A percentile compares a stretch with the other conserved stretches of the same genome.
phyloP scores from a whole-genome alignment of 352 stramenopile genomes.

The Globisporangium spinosum region DNA sequence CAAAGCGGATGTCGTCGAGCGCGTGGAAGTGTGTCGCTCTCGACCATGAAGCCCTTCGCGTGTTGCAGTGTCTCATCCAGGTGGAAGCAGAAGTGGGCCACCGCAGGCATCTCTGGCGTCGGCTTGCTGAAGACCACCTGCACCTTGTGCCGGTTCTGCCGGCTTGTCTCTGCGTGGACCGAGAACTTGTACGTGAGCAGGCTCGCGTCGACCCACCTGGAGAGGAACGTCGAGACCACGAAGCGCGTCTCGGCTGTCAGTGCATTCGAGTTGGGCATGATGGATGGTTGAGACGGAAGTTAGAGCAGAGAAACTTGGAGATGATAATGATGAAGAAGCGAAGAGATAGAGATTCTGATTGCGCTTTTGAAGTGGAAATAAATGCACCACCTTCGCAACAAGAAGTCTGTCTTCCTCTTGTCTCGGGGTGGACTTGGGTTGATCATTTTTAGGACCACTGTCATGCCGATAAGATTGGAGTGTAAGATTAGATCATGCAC shows the following conservation, averaged over 20 bases:
- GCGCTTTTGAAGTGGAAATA: too few species aligned
- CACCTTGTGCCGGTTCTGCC: constrained; percentile 37
- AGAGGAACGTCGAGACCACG: constrained; percentile 41
- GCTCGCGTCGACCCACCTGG: constrained; percentile 28
- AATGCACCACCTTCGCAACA: too few species aligned
- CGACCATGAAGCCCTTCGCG: constrained; percentile 54
- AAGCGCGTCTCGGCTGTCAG: constrained; percentile 38
- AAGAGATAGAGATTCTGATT: too few species aligned
- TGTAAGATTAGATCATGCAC: too few species aligned
- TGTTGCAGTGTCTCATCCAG: constrained; percentile 36
- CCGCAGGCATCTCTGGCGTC: constrained; percentile 34
- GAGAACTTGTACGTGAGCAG: constrained; percentile 64
- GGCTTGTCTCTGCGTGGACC: constrained; percentile 28
- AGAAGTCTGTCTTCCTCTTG: too few species aligned
- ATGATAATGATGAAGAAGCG: too few species aligned
- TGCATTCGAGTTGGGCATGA: constrained; percentile 25
- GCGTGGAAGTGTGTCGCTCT: constrained; percentile 63
- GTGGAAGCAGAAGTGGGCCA: constrained; percentile 58
- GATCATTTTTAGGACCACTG: too few species aligned
- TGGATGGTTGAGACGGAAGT: background rate
- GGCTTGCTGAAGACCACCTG: constrained; percentile 67
- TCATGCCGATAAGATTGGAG: too few species aligned
- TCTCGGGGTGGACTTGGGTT: too few species aligned
- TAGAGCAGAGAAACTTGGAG: background rate
- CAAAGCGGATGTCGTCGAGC: constrained; percentile 38